These are phyloP conservation scores for Cyclotella cryptica DNA, from an alignment of 108 stramenopile genomes.

Conservation along the genomic window DNA sequence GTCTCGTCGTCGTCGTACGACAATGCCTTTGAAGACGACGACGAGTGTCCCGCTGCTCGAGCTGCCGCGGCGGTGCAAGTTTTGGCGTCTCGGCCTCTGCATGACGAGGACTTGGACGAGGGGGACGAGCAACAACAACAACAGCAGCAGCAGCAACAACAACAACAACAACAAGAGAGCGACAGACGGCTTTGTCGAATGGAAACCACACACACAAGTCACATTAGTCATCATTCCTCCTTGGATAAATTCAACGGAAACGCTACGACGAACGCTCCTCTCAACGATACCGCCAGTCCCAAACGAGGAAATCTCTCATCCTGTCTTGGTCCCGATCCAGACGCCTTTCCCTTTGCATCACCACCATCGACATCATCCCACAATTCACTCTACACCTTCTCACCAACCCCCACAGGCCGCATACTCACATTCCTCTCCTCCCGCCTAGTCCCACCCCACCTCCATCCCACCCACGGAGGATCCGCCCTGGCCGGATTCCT, in stretches of 20 bases:
- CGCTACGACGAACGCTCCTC: not conserved
- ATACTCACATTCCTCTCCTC: conserved; percentile 9
- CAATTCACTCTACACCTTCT: not conserved
- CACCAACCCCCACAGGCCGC: not conserved
- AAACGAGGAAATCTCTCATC: too few species aligned
- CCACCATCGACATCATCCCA: not conserved
- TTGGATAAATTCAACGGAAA: not conserved
- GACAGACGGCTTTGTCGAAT: not conserved
- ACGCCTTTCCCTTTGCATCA: not conserved
- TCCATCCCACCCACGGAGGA: conserved; percentile 31
- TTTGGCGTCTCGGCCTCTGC: conserved; percentile 1
- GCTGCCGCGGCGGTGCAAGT: conserved; percentile 12
- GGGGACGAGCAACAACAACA: not conserved
- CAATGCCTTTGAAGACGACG: not conserved
- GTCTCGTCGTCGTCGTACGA: conserved; percentile 5
- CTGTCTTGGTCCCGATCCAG: not conserved
- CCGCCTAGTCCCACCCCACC: not conserved
- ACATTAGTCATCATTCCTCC: not conserved
- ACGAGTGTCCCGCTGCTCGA: conserved; percentile 11
- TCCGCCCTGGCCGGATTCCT: conserved; percentile 75
- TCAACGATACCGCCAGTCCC: too few species aligned
- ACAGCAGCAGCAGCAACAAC: not conserved
- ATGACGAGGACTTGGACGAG: not conserved
- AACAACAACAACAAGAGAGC: not conserved
- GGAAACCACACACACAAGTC: conserved; percentile 6